phyloP scores from a whole-genome alignment of 2,329 filamentous ascomycete genomes.

The Penicillium sp. region DNA sequence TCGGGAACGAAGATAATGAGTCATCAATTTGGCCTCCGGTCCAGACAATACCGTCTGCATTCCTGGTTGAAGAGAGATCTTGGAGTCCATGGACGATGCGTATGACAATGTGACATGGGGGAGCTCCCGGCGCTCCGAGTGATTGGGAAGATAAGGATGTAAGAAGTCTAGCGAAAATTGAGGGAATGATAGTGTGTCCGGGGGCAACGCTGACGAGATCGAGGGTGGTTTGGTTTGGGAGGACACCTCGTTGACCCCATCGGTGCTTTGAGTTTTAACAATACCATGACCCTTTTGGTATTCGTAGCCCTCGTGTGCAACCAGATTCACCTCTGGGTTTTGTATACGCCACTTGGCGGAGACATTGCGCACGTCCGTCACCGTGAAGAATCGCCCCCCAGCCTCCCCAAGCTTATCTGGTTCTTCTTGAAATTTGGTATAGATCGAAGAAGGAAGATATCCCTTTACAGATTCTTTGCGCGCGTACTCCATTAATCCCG shows the following conservation, averaged over 20 bases:
- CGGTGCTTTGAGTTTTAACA: constrained; percentile 30
- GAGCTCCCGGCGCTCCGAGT: constrained; percentile 33
- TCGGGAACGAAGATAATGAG: constrained; percentile 77
- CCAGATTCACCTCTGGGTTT: constrained; percentile 44
- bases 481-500: constrained; percentile 48
- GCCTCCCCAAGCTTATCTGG: constrained; percentile 44
- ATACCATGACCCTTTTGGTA: constrained; percentile 46
- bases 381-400: constrained; percentile 47
- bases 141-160: constrained; percentile 51
- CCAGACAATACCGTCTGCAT: constrained; percentile 82
- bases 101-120: constrained; percentile 78
- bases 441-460: constrained; percentile 50
- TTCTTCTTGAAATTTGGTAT: constrained; percentile 48
- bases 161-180: constrained; percentile 47
- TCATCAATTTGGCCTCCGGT: constrained; percentile 82
- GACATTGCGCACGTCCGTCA: constrained; percentile 49
- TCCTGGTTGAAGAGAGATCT: constrained; percentile 72
- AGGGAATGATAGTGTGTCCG: constrained; percentile 48
- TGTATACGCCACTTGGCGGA: constrained; percentile 49
- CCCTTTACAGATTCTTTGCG: constrained; percentile 46
- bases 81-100: constrained; percentile 83
- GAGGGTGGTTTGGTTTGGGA: constrained; percentile 10
- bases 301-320: constrained; percentile 47
- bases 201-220: constrained; percentile 26
- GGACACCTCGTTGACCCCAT: constrained; percentile 12